Conservation (phyloP, 768 basidiomycete genomes). For the Pleurotus salmoneostramineus region DNA sequence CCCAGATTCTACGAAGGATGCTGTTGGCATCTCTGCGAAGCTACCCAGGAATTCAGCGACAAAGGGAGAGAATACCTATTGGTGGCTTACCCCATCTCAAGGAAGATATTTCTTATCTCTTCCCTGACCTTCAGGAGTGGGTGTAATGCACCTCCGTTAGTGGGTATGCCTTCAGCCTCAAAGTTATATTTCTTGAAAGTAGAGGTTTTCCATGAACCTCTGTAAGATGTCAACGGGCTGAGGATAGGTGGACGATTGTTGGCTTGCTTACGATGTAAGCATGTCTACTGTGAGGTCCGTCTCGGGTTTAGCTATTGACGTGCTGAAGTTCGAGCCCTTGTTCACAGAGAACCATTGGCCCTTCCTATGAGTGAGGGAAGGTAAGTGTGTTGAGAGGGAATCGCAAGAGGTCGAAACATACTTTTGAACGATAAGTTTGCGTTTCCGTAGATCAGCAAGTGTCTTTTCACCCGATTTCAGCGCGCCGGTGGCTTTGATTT, state of each 20-base stretch:
- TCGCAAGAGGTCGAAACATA: constrained; percentile 22
- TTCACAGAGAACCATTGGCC: constrained; percentile 90
- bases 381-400: background rate
- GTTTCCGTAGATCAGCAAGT: constrained; percentile 84
- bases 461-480: constrained; percentile 74
- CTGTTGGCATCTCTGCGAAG: constrained; percentile 98
- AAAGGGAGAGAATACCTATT: background rate
- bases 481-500: constrained; percentile 71
- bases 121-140: constrained; percentile 97
- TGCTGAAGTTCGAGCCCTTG: constrained; percentile 86
- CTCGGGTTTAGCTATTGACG: constrained; percentile 88
- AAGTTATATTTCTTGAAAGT: constrained; percentile 99
- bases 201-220: constrained; percentile 92
- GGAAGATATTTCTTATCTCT: constrained; percentile 95
- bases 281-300: constrained; percentile 97
- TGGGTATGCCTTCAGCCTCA: constrained; percentile 89
- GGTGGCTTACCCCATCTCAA: constrained; percentile 83
- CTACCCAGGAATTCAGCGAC: background rate
- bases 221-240: constrained; percentile 25
- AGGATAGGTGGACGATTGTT: constrained; percentile 9
- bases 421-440: constrained; percentile 86
- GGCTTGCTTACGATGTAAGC: constrained; percentile 73
- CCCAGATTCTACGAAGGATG: constrained; percentile 91
- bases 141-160: constrained; percentile 89
- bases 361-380: constrained; percentile 54